A percentile compares a stretch with the other conserved stretches of the same genome.
Evolutionary conservation across 2,329 filamentous ascomycete species (phyloP).

Genomic region (Berkeleyomyces rouxiae): DNA sequence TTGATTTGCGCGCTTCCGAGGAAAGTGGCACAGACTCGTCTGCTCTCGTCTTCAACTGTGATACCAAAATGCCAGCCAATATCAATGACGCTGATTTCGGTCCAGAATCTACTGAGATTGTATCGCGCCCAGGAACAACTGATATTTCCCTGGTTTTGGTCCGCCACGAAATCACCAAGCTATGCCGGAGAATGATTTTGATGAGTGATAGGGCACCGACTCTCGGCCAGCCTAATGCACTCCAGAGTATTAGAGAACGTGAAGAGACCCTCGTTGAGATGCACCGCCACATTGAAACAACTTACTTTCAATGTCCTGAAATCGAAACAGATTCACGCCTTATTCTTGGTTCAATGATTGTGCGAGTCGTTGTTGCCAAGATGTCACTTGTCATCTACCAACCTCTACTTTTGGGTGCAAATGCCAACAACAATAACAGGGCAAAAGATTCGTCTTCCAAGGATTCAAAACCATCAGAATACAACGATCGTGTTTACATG

Average conservation of each 20-base stretch:
- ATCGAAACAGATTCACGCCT: slow-evolving; percentile 34
- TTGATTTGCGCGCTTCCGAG: slow-evolving; percentile 39
- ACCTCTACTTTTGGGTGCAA: slow-evolving; percentile 46
- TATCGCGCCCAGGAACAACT: slow-evolving; percentile 32
- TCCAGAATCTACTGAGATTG: slow-evolving; percentile 32
- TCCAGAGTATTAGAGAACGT: slow-evolving; percentile 10
- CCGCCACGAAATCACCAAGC: slow-evolving; percentile 31
- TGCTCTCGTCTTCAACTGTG: slow-evolving; percentile 24
- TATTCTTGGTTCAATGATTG: slow-evolving; percentile 52
- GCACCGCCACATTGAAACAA: slow-evolving; percentile 36
- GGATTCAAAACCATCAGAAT: slow-evolving; percentile 23
- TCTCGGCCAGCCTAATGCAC: slow-evolving; percentile 9
- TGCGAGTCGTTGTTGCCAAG: slow-evolving; percentile 58
- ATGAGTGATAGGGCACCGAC: slow-evolving; percentile 8
- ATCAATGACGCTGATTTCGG: slow-evolving; percentile 33
- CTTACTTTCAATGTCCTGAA: slow-evolving; percentile 36
- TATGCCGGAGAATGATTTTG: slow-evolving; percentile 17
- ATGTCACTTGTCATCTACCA: slow-evolving; percentile 65
- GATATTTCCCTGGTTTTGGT: slow-evolving; percentile 34
- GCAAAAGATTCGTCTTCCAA: background rate
- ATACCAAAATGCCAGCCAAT: slow-evolving; percentile 33
- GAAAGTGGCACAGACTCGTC: slow-evolving; percentile 30
- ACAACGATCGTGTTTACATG: slow-evolving; percentile 51
- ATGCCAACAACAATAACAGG: slow-evolving; percentile 40
- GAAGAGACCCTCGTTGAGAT: slow-evolving; percentile 18